Conservation (phyloP, 345 rosid genomes). For the Lepidium africanum region DNA sequence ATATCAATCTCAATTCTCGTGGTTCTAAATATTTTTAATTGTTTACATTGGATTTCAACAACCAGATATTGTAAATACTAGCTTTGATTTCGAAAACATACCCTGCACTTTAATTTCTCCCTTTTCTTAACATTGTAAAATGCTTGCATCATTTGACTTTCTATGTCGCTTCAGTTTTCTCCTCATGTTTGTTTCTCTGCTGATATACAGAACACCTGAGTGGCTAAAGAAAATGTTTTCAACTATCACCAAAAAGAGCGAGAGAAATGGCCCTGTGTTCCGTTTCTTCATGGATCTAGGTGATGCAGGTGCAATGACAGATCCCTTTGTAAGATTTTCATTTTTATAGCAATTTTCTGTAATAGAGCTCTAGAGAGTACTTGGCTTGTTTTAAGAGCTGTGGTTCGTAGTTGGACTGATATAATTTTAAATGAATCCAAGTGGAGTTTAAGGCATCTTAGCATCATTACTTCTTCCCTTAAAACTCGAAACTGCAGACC, state of each 20-base stretch:
- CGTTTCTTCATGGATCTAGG: slow-evolving; percentile 94
- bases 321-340: slow-evolving; percentile 8
- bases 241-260: slow-evolving; percentile 65
- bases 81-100: not conserved
- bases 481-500: not conserved
- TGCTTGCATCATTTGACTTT: not conserved
- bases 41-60: no score
- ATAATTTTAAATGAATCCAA: not conserved
- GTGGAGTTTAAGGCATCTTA: not conserved
- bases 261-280: slow-evolving; percentile 85
- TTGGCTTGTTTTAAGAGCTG: not conserved
- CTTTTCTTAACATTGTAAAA: not conserved
- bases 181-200: slow-evolving; percentile 1
- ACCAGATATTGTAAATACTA: not conserved
- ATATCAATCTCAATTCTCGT: no score
- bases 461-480: not conserved
- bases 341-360: not conserved
- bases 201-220: slow-evolving; percentile 57
- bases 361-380: not conserved
- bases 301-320: slow-evolving; percentile 63
- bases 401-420: not conserved
- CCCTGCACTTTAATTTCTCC: not conserved
- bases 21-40: no score
- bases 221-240: slow-evolving; percentile 93
- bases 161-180: not conserved